phyloP scores from a whole-genome alignment of 257 asterid species.

The Primulina huaijiensis region DNA sequence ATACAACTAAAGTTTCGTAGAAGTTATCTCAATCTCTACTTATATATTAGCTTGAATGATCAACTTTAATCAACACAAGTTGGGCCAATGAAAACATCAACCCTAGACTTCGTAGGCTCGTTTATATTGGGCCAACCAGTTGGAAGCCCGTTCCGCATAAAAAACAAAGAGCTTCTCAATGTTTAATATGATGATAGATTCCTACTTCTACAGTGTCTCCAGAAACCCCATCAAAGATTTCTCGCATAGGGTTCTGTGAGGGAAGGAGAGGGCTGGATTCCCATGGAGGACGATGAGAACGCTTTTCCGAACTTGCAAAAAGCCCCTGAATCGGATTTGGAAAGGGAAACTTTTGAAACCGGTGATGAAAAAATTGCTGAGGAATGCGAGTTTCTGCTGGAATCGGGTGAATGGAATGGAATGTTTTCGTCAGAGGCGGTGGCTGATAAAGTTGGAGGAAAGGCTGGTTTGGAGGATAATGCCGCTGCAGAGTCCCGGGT shows the following conservation, averaged over 20 bases:
- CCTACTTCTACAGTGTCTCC: neutral
- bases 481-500: neutral
- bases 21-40: no score
- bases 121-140: no score
- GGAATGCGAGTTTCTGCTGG: neutral
- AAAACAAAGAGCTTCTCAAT: no score
- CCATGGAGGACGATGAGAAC: neutral
- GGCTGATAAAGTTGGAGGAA: neutral
- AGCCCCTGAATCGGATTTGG: no score
- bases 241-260: neutral
- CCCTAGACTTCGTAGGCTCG: no score
- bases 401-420: neutral
- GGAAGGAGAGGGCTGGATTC: neutral
- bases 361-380: neutral
- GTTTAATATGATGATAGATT: no score
- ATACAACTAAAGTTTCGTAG: no score
- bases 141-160: no score
- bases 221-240: neutral
- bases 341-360: neutral
- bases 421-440: no score
- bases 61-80: no score
- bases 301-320: neutral
- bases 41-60: no score
- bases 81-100: no score
- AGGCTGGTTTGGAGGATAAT: neutral